Percentiles rank a stretch among this genome's conserved stretches.
phyloP scores from a whole-genome alignment of 805 yeast species.

The Schwanniomyces sp. region DNA sequence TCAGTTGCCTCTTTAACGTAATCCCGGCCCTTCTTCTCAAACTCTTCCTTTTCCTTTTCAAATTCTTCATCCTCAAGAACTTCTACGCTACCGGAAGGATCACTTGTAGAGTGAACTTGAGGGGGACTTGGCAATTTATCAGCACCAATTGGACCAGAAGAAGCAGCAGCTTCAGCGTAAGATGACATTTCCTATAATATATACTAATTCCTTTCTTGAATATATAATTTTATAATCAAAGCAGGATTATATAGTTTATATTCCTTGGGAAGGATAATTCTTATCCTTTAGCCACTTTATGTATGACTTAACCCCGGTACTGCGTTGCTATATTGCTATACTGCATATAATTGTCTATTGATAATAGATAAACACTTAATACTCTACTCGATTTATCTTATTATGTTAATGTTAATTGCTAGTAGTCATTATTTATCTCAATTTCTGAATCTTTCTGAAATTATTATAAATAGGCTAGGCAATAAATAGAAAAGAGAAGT shows the following conservation, averaged over 20 bases:
- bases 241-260: neutral
- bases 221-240: neutral
- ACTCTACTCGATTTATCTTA: slow-evolving; percentile 8
- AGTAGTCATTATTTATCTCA: too few relatives aligned
- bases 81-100: slow-evolving; percentile 24
- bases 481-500: too few relatives aligned
- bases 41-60: slow-evolving; percentile 19
- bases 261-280: neutral
- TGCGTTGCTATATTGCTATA: slow-evolving; percentile 1
- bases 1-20: slow-evolving; percentile 8
- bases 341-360: neutral
- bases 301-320: neutral
- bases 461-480: too few relatives aligned
- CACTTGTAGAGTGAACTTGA: slow-evolving; percentile 16
- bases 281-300: neutral
- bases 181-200: slow-evolving; percentile 18
- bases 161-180: slow-evolving; percentile 44
- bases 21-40: slow-evolving; percentile 13
- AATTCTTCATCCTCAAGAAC: slow-evolving; percentile 19
- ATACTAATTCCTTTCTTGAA: neutral
- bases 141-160: slow-evolving; percentile 36
- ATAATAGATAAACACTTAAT: slow-evolving; percentile 8
- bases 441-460: too few relatives aligned
- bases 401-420: too few relatives aligned
- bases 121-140: slow-evolving; percentile 30